A percentile compares a stretch with the other conserved stretches of the same genome.
These are phyloP conservation scores for Lathyrus oleraceus DNA, from an alignment of 306 rosid genomes.

Conservation along the genomic window DNA sequence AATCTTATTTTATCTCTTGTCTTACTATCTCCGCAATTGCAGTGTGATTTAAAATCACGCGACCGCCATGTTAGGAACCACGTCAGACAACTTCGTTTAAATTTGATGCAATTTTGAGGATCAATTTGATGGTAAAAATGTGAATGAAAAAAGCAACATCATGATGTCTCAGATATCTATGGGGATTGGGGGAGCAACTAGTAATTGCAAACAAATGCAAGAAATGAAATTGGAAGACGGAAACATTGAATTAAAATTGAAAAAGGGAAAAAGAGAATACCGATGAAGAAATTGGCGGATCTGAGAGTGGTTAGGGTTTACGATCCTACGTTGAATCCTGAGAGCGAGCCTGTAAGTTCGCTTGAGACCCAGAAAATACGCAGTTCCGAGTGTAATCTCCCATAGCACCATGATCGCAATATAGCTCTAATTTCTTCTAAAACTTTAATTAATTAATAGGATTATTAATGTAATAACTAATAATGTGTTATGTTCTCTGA, in stretches of 20 bases:
- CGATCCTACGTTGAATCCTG: conserved; percentile 69
- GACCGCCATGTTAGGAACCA: no score
- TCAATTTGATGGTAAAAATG: no score
- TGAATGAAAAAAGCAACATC: no score
- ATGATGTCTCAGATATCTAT: no score
- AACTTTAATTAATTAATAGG: background rate
- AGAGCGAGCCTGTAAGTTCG: conserved; percentile 74
- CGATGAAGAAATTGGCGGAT: conserved; percentile 70
- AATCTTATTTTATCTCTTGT: background rate
- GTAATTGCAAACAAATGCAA: no score
- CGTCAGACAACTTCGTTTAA: no score
- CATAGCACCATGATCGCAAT: conserved; percentile 70
- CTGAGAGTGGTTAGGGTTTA: conserved; percentile 56
- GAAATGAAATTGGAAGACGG: no score
- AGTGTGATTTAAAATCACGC: no score
- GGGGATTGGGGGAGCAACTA: no score
- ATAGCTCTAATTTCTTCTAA: background rate
- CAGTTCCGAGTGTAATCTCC: conserved; percentile 88
- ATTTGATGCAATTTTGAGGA: no score
- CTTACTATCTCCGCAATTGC: no score
- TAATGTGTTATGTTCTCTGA: background rate
- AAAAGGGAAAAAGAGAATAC: conserved; percentile 20
- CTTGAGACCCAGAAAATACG: conserved; percentile 83
- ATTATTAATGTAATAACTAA: background rate
- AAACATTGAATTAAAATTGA: background rate